phyloP scores from a whole-genome alignment of 495 filamentous ascomycete genomes.

The Schizothecium vesticola region DNA sequence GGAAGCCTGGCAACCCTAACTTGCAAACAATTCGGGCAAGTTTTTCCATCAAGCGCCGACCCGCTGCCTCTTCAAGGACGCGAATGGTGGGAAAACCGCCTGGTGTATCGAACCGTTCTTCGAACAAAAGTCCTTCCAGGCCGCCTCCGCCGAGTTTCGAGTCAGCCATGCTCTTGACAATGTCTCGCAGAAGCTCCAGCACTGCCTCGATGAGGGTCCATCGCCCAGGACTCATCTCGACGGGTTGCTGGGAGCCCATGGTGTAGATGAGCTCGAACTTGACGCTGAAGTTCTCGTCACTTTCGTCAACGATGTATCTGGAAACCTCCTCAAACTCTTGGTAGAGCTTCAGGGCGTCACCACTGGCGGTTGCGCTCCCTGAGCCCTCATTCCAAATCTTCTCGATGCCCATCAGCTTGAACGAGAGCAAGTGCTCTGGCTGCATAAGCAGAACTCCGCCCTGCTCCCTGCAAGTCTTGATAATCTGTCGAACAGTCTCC shows the following conservation, averaged over 20 bases:
- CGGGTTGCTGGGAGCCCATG: constrained; percentile 49
- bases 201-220: constrained; percentile 58
- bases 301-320: constrained; percentile 60
- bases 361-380: constrained; percentile 14
- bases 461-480: constrained; percentile 40
- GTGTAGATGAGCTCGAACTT: constrained; percentile 65
- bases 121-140: constrained; percentile 10
- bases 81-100: constrained; percentile 41
- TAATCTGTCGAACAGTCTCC: constrained; percentile 30
- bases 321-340: constrained; percentile 36
- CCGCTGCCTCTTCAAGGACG: constrained; percentile 35
- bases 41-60: constrained; percentile 22
- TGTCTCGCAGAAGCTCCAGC: constrained; percentile 26
- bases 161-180: constrained; percentile 6
- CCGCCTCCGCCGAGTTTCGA: too few relatives aligned
- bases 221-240: constrained; percentile 53
- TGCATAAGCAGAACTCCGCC: constrained; percentile 55
- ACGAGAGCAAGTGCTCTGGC: constrained; percentile 67
- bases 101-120: background rate
- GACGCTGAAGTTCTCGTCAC: constrained; percentile 58
- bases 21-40: constrained; percentile 35
- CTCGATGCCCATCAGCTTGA: constrained; percentile 62
- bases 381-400: constrained; percentile 20
- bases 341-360: constrained; percentile 36
- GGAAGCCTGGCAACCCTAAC: constrained; percentile 36